A percentile compares a stretch with the other conserved stretches of the same genome.
These are phyloP conservation scores for Magnusiomyces magnusii DNA, from an alignment of 1,139 yeast genomes.

Conservation along the genomic window DNA sequence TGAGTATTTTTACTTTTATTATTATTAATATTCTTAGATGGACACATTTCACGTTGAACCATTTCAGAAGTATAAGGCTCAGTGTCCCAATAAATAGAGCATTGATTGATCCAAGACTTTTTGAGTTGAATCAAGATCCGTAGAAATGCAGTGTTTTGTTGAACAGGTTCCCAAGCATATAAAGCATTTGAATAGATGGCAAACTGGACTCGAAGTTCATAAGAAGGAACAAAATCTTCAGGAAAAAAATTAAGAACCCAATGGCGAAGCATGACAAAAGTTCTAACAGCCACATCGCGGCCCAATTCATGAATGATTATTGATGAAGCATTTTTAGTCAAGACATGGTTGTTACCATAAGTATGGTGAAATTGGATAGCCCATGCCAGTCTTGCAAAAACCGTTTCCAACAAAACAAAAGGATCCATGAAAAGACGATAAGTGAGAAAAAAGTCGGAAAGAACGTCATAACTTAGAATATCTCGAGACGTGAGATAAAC, in stretches of 20 bases:
- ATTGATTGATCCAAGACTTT: constrained; percentile 32
- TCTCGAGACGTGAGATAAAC: constrained; percentile 74
- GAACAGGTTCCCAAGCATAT: constrained; percentile 26
- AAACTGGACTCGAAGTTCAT: constrained; percentile 28
- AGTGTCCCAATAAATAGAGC: constrained; percentile 32
- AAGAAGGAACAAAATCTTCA: constrained; percentile 37
- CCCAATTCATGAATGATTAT: constrained; percentile 39
- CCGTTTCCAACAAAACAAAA: constrained; percentile 48
- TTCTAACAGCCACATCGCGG: constrained; percentile 64
- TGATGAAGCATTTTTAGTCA: neutral
- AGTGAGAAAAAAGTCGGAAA: constrained; percentile 81
- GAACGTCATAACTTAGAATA: constrained; percentile 64
- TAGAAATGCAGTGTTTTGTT: constrained; percentile 22
- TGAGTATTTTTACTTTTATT: too few species aligned
- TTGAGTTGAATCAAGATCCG: constrained; percentile 34
- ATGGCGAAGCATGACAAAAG: constrained; percentile 81
- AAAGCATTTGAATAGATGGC: constrained; percentile 28
- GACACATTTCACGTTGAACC: neutral
- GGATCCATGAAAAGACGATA: constrained; percentile 64
- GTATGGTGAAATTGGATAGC: constrained; percentile 37
- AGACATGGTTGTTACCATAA: constrained; percentile 8
- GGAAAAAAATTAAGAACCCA: constrained; percentile 59
- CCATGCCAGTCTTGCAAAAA: constrained; percentile 68
- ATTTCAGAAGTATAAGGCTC: constrained; percentile 12
- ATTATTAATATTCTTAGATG: neutral